Percentiles rank a stretch among this genome's conserved stretches.
Evolutionary conservation across 495 filamentous ascomycete species (phyloP).

Genomic region (Penicillium bovifimosum): DNA sequence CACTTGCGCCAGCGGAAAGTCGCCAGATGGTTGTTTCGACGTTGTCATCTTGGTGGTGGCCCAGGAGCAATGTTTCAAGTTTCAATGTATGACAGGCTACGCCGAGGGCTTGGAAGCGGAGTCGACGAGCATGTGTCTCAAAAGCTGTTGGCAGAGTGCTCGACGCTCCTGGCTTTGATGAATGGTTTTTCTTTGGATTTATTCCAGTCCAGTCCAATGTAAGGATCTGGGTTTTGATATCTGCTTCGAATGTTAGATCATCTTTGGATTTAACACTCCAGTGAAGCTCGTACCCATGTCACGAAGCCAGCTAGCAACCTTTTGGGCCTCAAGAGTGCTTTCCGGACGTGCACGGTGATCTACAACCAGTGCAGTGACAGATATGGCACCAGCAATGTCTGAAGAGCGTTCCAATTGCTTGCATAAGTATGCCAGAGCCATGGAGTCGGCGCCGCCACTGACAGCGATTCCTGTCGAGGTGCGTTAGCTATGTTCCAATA

Average conservation of each 20-base stretch:
- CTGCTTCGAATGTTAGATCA: conserved; percentile 27
- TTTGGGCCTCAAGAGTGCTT: conserved; percentile 61
- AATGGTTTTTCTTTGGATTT: not conserved
- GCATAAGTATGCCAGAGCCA: conserved; percentile 82
- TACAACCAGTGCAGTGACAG: conserved; percentile 63
- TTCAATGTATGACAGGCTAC: conserved; percentile 44
- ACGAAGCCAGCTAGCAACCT: conserved; percentile 51
- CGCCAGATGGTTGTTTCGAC: conserved; percentile 83
- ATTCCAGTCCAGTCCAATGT: conserved; percentile 42
- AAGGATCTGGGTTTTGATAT: conserved; percentile 47
- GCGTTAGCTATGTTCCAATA: conserved; percentile 1
- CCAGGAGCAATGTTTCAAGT: conserved; percentile 58
- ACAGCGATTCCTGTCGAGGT: conserved; percentile 63
- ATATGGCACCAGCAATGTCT: conserved; percentile 19
- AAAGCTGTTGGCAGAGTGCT: conserved; percentile 53
- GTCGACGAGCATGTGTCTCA: conserved; percentile 70
- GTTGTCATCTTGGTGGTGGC: conserved; percentile 81
- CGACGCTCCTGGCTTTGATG: conserved; percentile 26
- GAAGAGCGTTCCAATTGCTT: conserved; percentile 32
- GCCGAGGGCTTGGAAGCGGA: conserved; percentile 69
- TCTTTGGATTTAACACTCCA: not conserved
- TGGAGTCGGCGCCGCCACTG: conserved; percentile 93
- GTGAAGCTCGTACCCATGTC: conserved; percentile 30
- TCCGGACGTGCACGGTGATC: conserved; percentile 69
- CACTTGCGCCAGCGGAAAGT: conserved; percentile 54